Evolutionary conservation across 345 rosid genomes (phyloP).

Genomic region (Linum trigynum): DNA sequence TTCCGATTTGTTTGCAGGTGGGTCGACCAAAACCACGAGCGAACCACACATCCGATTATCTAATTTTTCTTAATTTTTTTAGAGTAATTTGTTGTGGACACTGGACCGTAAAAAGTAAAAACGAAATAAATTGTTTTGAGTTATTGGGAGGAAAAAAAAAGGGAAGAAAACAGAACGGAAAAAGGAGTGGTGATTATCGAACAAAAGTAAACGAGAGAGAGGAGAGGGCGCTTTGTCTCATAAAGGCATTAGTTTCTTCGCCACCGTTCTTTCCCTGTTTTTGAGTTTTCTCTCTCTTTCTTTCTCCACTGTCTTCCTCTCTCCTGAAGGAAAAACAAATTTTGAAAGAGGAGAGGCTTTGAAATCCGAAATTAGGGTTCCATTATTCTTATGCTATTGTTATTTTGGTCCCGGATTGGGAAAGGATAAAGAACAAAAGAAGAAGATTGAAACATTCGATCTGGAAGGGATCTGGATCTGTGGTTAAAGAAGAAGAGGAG

Average conservation of each 20-base stretch:
- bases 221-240: background rate
- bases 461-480: slow-evolving; percentile 21
- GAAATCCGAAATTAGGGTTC: slow-evolving; percentile 18
- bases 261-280: slow-evolving; percentile 11
- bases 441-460: background rate
- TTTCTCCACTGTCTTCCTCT: background rate
- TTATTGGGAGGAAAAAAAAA: background rate
- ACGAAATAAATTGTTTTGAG: background rate
- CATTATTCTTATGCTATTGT: background rate
- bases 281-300: background rate
- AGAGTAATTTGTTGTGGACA: no score
- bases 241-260: slow-evolving; percentile 17
- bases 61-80: no score
- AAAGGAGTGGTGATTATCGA: slow-evolving; percentile 5
- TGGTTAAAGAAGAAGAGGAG: background rate
- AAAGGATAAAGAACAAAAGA: background rate
- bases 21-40: no score
- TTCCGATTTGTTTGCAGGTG: no score
- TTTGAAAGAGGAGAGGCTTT: background rate
- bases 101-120: background rate
- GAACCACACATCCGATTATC: no score
- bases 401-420: background rate
- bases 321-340: background rate
- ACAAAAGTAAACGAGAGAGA: background rate
- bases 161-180: no score